Conservation (phyloP, 371 early-diverging fungal species). For the Zychaea mexicana region DNA sequence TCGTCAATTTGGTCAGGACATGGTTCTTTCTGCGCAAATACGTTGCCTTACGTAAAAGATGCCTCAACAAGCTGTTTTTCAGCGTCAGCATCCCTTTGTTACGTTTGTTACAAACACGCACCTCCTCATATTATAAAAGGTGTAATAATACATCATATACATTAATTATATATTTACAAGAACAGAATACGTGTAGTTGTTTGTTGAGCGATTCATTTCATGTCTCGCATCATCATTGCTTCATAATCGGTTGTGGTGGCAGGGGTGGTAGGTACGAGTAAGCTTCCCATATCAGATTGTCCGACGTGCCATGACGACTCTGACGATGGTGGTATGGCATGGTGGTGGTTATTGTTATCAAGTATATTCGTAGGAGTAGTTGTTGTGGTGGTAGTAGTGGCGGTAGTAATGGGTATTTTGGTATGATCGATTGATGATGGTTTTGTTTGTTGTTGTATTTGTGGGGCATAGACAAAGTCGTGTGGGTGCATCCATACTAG, state of each 20-base stretch:
- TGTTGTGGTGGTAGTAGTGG: background rate
- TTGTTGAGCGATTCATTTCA: background rate
- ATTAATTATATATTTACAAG: background rate
- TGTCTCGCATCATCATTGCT: background rate
- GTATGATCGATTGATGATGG: background rate
- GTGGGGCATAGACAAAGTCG: slow-evolving; percentile 10
- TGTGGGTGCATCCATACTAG: slow-evolving; percentile 18
- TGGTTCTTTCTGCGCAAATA: slow-evolving; percentile 24
- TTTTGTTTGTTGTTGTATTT: background rate
- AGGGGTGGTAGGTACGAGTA: too few species aligned
- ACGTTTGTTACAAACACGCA: too few species aligned
- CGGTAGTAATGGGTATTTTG: background rate
- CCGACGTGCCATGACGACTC: background rate
- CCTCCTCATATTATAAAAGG: too few species aligned
- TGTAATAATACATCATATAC: background rate
- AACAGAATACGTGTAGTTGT: too few species aligned
- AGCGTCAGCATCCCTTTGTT: too few species aligned
- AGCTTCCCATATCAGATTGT: background rate
- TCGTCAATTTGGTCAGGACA: slow-evolving; percentile 31
- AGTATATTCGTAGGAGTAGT: background rate
- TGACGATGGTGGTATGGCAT: background rate
- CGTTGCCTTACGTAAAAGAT: too few species aligned
- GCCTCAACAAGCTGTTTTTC: background rate
- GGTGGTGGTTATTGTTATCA: background rate
- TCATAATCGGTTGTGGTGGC: background rate